These are phyloP conservation scores for Fusarium burgessii DNA, from an alignment of 2,329 filamentous ascomycete genomes.

Conservation along the genomic window DNA sequence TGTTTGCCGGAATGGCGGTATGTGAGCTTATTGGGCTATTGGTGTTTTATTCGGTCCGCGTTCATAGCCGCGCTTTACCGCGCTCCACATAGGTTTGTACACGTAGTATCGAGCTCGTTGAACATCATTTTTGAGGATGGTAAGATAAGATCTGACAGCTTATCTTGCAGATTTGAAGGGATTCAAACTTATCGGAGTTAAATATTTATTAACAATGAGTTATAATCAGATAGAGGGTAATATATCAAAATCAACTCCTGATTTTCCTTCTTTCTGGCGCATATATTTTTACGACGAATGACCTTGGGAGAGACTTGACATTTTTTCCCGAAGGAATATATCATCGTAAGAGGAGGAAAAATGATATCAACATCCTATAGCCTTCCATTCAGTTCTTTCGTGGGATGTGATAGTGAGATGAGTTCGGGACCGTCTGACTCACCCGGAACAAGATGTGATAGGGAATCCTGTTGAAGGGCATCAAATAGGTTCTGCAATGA, in stretches of 20 bases:
- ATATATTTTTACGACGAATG: too few relatives aligned
- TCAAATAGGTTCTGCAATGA: fast-evolving
- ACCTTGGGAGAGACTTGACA: too few relatives aligned
- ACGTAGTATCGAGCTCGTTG: neutral
- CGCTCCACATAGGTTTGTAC: conserved; percentile 36
- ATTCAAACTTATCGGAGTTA: neutral
- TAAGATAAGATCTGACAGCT: neutral
- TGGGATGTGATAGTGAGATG: fast-evolving
- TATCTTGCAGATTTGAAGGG: neutral
- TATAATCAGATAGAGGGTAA: fast-evolving
- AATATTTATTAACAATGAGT: neutral
- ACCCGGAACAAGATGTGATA: fast-evolving
- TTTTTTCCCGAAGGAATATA: too few relatives aligned
- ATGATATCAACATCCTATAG: too few relatives aligned
- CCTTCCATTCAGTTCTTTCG: too few relatives aligned
- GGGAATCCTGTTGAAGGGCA: neutral
- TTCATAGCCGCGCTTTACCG: conserved; percentile 32
- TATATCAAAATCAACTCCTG: neutral
- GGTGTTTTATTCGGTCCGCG: conserved; percentile 39
- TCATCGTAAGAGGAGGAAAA: too few relatives aligned
- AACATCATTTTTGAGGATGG: neutral
- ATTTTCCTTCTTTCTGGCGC: neutral
- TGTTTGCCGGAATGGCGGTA: conserved; percentile 36
- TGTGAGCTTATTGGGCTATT: conserved; percentile 38
- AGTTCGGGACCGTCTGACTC: neutral